phyloP scores from a whole-genome alignment of 2,329 filamentous ascomycete species.

The Didymellaceae sp. region DNA sequence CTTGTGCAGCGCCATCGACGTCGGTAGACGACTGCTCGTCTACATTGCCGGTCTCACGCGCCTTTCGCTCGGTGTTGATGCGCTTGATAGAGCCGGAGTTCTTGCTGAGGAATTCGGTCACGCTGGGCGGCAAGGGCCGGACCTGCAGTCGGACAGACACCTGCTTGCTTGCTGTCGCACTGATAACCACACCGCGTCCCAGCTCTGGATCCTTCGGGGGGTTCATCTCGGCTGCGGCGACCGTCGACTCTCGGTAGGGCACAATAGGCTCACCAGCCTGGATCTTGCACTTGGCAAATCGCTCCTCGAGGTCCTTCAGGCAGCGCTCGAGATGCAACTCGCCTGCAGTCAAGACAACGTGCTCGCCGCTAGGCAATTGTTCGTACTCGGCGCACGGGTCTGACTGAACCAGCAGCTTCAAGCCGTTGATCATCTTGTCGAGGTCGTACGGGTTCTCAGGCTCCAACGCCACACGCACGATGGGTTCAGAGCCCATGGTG shows the following conservation, averaged over 20 bases:
- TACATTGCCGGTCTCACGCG: slow-evolving; percentile 50
- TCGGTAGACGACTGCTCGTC: slow-evolving; percentile 46
- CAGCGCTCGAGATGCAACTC: slow-evolving; percentile 94
- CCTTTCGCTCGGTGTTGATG: slow-evolving; percentile 74
- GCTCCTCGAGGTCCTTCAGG: slow-evolving; percentile 87
- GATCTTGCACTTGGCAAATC: slow-evolving; percentile 93
- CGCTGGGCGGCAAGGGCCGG: slow-evolving; percentile 75
- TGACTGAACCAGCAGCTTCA: slow-evolving; percentile 87
- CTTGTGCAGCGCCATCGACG: slow-evolving; percentile 58
- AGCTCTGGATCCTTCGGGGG: slow-evolving; percentile 84
- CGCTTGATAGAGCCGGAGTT: slow-evolving; percentile 79
- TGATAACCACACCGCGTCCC: slow-evolving; percentile 79
- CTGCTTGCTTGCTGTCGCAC: slow-evolving; percentile 83
- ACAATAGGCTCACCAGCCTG: slow-evolving; percentile 94
- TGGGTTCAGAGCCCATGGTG: slow-evolving; percentile 80
- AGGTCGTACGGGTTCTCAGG: slow-evolving; percentile 88
- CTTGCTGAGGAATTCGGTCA: slow-evolving; percentile 85
- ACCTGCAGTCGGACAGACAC: slow-evolving; percentile 79
- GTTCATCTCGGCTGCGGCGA: slow-evolving; percentile 89
- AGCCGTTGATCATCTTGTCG: slow-evolving; percentile 90
- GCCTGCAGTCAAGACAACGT: slow-evolving; percentile 91
- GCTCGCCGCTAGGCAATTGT: slow-evolving; percentile 89
- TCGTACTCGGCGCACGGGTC: slow-evolving; percentile 97
- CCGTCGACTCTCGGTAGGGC: slow-evolving; percentile 91
- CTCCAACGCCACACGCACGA: slow-evolving; percentile 95